Evolutionary conservation across 169 alveolate species (phyloP).

Genomic region (Amoebophrya sp.): DNA sequence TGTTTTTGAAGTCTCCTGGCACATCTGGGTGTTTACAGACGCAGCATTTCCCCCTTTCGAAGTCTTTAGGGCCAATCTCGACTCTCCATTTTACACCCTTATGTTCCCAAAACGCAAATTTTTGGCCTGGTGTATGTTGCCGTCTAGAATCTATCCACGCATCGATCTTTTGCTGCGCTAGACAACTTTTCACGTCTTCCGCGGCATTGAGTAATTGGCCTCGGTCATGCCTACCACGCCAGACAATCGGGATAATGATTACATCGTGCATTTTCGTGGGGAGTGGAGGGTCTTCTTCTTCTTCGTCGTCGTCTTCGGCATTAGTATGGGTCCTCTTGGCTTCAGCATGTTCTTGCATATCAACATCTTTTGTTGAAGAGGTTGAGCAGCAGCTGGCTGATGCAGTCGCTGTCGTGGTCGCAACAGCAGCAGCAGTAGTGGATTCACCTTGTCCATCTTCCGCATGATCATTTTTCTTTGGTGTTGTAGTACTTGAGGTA

Average conservation of each 20-base stretch:
- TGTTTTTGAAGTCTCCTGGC: not conserved
- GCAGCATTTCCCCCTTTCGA: not conserved
- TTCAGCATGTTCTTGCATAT: no score
- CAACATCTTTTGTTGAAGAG: no score
- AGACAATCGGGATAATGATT: not conserved
- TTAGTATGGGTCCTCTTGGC: not conserved
- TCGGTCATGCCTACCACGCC: conserved; percentile 6
- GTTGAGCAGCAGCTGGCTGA: no score
- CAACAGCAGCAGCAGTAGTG: not conserved
- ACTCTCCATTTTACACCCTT: conserved; percentile 22
- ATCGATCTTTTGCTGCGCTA: not conserved
- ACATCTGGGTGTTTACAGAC: not conserved
- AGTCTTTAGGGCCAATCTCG: conserved; percentile 31
- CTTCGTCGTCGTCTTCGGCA: not conserved
- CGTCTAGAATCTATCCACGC: not conserved
- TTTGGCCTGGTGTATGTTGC: conserved; percentile 31
- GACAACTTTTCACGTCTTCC: not conserved
- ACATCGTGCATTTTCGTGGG: not conserved
- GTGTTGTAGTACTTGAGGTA: no score
- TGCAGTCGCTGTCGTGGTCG: not conserved
- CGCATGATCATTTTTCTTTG: not conserved
- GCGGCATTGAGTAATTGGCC: not conserved
- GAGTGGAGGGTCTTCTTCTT: not conserved
- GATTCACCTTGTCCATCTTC: not conserved
- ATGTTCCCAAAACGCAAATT: conserved; percentile 34